Base-by-base conservation (phyloP, 2,329 filamentous ascomycete species). In the Talaromyces sp. region DNA sequence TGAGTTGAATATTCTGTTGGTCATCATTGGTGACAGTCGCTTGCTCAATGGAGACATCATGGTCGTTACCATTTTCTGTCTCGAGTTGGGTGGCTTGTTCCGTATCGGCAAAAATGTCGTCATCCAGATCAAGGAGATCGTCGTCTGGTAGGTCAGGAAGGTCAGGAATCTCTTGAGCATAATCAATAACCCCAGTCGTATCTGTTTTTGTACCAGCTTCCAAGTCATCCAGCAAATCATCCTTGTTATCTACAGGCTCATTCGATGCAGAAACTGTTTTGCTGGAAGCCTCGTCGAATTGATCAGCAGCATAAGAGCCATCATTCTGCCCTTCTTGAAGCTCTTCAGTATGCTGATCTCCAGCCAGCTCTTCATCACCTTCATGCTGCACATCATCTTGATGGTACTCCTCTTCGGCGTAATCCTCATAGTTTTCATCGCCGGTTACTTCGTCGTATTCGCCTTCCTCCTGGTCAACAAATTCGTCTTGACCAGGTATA, bases 1-100 rank as follows among this genome's bases (percentile, higher is more conserved):
- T 48, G 10, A 16, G 24, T 22, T 58, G 43, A 60, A n/a, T 14
- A 70, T 63, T 54, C 67, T 68, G 31, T 68, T 67, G 62, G 58
- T 71, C 69, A 27, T 64, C 67, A 43, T 67, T 62, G 60, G 67
- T 72, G 31, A 68, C 57, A 11, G 67, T 68, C 50, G 74, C 73
- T 33, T 71, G 62, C 37, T 70, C 67, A 27, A 71, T 72, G 47
- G 73, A 76, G 60, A 79, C 71, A 63, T 80, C 78, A 56, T 83
- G 78, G 37, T 70, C 71, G 9, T 69, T 39, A 9, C 72, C 68
- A 47, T 70, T 59, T 39, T 68, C 69, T 10, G 27, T 57, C 33
- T 69, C 62, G 22, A 70, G 50, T 27, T 65, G 45, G 35, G 72
- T 66, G 37, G 62, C 65, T 57, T 22, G 39, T 27, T 65, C 63